Conservation (phyloP, 2,329 filamentous ascomycete species). For the Hypoxylon sp. region DNA sequence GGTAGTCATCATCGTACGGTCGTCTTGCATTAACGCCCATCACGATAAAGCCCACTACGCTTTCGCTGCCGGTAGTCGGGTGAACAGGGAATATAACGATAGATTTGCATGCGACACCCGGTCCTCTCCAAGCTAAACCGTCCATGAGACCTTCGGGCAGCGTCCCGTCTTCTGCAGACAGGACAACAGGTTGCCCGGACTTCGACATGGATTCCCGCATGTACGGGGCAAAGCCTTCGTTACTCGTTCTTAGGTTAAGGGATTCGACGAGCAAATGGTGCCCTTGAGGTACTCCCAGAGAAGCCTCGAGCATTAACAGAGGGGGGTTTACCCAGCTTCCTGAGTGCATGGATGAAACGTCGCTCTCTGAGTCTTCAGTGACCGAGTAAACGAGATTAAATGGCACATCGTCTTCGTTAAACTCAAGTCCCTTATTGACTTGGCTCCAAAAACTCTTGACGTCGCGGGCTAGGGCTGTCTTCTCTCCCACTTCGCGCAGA, state of each 20-base stretch:
- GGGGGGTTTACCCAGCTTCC: conserved; percentile 72
- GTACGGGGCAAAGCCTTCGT: conserved; percentile 80
- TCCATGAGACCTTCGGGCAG: conserved; percentile 74
- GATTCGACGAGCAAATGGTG: conserved; percentile 71
- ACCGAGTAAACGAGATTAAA: conserved; percentile 84
- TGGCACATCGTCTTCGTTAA: conserved; percentile 80
- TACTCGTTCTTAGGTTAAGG: conserved; percentile 77
- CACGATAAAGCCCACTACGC: conserved; percentile 81
- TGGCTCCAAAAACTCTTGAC: conserved; percentile 80
- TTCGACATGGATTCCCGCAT: conserved; percentile 80
- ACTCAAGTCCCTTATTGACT: conserved; percentile 75
- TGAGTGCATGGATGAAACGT: conserved; percentile 78
- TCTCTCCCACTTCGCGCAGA: conserved; percentile 81
- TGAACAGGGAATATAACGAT: conserved; percentile 84
- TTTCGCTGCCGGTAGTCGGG: conserved; percentile 77
- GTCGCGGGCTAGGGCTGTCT: conserved; percentile 77
- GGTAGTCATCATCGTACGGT: conserved; percentile 84
- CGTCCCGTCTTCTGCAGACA: conserved; percentile 75
- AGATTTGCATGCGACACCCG: conserved; percentile 75
- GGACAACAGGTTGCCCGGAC: conserved; percentile 72
- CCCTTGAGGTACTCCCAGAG: conserved; percentile 73
- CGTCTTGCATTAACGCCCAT: conserved; percentile 82
- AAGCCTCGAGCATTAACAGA: conserved; percentile 77
- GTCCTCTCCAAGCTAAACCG: conserved; percentile 77
- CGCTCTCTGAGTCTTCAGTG: conserved; percentile 76